These are phyloP conservation scores for Solanum pennellii DNA, from an alignment of 257 asterid species.

Conservation along the genomic window DNA sequence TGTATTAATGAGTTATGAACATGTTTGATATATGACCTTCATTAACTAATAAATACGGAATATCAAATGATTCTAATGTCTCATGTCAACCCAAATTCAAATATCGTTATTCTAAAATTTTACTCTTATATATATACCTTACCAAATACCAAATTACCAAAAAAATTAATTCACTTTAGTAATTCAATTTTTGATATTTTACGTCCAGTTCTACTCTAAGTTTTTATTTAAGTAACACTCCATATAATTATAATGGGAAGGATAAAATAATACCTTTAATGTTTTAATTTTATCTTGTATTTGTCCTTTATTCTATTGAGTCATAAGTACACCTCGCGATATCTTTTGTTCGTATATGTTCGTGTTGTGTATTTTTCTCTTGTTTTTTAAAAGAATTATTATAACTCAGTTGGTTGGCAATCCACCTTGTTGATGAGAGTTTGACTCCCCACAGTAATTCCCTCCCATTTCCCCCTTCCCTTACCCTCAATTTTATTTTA, in stretches of 20 bases:
- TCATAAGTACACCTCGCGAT: background rate
- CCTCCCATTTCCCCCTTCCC: background rate
- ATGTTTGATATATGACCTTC: background rate
- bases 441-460: background rate
- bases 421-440: background rate
- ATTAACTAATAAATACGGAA: too few species aligned
- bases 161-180: too few species aligned
- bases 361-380: background rate
- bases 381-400: too few species aligned
- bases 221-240: too few species aligned
- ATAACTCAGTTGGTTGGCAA: background rate
- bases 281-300: background rate
- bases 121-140: background rate
- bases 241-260: background rate
- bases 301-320: background rate
- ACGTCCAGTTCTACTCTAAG: background rate
- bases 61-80: background rate
- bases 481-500: background rate
- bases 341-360: background rate
- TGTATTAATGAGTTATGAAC: background rate
- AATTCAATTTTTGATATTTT: too few species aligned
- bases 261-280: background rate
- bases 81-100: background rate
- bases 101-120: too few species aligned
- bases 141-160: too few species aligned